Evolutionary conservation across 768 basidiomycete genomes (phyloP).

Genomic region (Baorangia bicolor): DNA sequence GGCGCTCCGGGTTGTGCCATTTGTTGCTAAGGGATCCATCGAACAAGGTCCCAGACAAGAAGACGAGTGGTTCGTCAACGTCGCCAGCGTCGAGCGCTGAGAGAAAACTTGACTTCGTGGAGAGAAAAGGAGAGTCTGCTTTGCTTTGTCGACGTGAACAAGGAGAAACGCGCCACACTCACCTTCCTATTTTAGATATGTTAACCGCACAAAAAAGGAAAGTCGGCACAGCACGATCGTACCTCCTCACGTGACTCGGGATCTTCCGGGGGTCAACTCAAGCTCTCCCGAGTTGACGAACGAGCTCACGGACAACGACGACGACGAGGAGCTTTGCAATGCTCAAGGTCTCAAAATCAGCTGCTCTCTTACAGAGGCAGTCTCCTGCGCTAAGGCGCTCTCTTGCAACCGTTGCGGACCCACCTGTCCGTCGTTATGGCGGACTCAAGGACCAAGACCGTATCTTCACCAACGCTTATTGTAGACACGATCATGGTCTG

Average conservation of each 20-base stretch:
- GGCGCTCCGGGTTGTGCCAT: conserved; percentile 14
- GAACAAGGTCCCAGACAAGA: background rate
- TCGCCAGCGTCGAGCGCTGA: conserved; percentile 4
- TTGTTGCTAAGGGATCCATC: conserved; percentile 16
- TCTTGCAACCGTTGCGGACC: conserved; percentile 74
- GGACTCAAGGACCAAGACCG: conserved; percentile 94
- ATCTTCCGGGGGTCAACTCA: conserved; percentile 11
- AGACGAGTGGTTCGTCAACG: background rate
- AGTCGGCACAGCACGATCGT: background rate
- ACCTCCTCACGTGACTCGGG: conserved; percentile 18
- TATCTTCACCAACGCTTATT: conserved; percentile 91
- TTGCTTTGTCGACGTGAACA: conserved; percentile 14
- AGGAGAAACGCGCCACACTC: conserved; percentile 12
- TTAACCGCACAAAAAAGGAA: conserved; percentile 6
- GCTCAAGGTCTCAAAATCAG: conserved; percentile 30
- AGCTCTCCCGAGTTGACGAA: background rate
- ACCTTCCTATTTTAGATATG: conserved; percentile 11
- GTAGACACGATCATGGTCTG: conserved; percentile 84
- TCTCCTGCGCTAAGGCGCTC: conserved; percentile 18
- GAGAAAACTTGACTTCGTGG: background rate
- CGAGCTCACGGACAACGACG: conserved; percentile 9
- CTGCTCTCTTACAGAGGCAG: conserved; percentile 21
- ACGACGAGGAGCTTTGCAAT: conserved; percentile 21
- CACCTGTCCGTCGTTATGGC: conserved; percentile 90
- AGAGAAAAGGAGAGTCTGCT: background rate